Evolutionary conservation across 306 rosid genomes (phyloP), one percentile per base, ranked within the genome.

Genomic region (Canavalia ensiformis): DNA sequence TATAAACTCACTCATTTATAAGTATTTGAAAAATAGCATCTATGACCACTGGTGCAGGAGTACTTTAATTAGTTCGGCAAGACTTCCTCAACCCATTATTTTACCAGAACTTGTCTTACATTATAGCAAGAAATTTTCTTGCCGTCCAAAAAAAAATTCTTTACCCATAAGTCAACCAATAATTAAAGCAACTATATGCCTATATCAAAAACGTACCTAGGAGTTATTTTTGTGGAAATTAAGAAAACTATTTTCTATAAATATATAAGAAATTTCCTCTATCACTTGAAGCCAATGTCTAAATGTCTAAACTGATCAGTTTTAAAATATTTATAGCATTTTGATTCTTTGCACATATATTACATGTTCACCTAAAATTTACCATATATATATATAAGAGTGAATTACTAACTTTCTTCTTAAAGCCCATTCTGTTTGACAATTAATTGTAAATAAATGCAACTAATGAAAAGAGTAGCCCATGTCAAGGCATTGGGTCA

Each of bases 61-160:
- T 54, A 73, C 73, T 81, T 55, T 25, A 57, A 25, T 45, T 31
- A 33, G 65, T 59, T 50, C 58, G 78, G 66, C 82, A 56, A 54
- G 45, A 66, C 13, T 33, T 68, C 37, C 55, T 0, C 42, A 49
- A 47, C 56, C 1, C 4, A 13, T 44, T 5, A n/a, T 51, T 56
- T 52, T 65, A 59, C 25, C 18, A 47, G 7, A 35, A 49, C 46
- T 41, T 80, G 64, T 49, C 59, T 35, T 59, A 35, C 7, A 34
- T 69, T 11, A 18, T 35, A 57, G 5, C 29, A 25, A 0, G 30
- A 70, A 46, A 33, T 79, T 35, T 18, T 18, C 25, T 18, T 18
- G 25, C 25, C 25, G 25, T 18, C 25, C 25, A 18, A 18, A 18
- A 18, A 18, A 18, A 18, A 18, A 18, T 18, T 59, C 71, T 70